Conservation (phyloP, 495 filamentous ascomycete genomes). For the Neurospora cerealis region DNA sequence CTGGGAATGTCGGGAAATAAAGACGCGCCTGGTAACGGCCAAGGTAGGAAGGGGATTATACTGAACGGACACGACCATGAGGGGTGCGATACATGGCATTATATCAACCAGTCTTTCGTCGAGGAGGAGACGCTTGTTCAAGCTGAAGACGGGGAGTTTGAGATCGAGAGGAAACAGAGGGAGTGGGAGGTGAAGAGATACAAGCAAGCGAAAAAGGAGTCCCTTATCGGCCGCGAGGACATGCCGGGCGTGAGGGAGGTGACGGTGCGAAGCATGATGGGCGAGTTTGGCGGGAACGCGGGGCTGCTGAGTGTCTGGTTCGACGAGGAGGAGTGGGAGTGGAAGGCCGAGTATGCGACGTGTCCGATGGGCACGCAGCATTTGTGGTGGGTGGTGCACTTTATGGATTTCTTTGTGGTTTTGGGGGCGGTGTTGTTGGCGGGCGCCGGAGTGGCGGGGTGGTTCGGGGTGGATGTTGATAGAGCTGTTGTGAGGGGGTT, state of each 20-base stretch:
- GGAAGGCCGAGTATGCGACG: slow-evolving; percentile 68
- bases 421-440: slow-evolving; percentile 22
- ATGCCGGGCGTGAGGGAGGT: slow-evolving; percentile 67
- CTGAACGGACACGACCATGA: slow-evolving; percentile 92
- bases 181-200: slow-evolving; percentile 37
- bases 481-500: neutral
- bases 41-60: slow-evolving; percentile 56
- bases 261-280: slow-evolving; percentile 98
- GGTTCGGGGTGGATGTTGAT: slow-evolving; percentile 16
- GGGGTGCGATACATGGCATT: slow-evolving; percentile 84
- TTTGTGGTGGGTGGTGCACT: slow-evolving; percentile 86
- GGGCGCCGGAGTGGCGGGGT: slow-evolving; percentile 8
- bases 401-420: slow-evolving; percentile 52
- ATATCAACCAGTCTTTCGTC: slow-evolving; percentile 43
- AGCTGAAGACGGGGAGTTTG: slow-evolving; percentile 20
- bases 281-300: slow-evolving; percentile 79
- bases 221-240: slow-evolving; percentile 22
- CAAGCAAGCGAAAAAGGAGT: slow-evolving; percentile 21
- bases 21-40: slow-evolving; percentile 42
- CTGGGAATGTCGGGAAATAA: slow-evolving; percentile 61
- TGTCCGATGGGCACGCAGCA: slow-evolving; percentile 80
- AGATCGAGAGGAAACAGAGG: neutral
- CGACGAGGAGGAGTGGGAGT: slow-evolving; percentile 57
- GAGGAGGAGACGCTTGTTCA: neutral
- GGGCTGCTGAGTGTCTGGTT: slow-evolving; percentile 86